Evolutionary conservation across 352 stramenopile genomes (phyloP), one percentile per base, ranked within the genome.

Genomic region (Phytophthora niederhauseri): DNA sequence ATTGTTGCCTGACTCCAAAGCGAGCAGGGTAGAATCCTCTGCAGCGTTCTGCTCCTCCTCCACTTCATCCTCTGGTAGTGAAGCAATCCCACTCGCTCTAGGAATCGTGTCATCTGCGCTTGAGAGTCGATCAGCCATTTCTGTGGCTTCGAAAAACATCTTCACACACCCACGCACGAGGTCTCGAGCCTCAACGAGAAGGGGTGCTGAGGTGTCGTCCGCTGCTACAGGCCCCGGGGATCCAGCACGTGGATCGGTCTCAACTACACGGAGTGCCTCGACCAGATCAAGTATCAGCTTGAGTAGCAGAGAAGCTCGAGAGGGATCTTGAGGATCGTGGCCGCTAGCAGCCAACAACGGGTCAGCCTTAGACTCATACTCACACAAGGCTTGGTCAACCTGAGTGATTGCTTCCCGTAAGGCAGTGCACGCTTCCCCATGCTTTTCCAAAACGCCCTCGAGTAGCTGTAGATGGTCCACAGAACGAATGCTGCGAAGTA

Each of bases 111-210:
- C 56, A 61, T 66, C 55, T 17, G 68, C 51, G 5, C 72, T 78
- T 38, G 83, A 89, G 5, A 90, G 57, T 17, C 80, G 78, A 66
- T 90, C 73, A 15, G 81, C 82, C 77, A 93, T 77, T 51, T 86
- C 71, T 2, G 80, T 89, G 28, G 82, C 85, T 53, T 91, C 77
- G 48, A 92, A 92, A 68, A 93, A 93, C 17, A 84, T 55, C 22
- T 79, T 77, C 15, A 89, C 75, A 26, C 82, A 90, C 36, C 59
- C 50, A 14, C 77, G 67, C n/a, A 89, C 67, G 28, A 91, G 61
- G 46, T 77, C 68, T 20, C 66, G 64, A 14, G 72, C 64, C n/a
- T 52, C 58, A 6, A 71, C 43, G 8, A 88, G 76, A 22, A 85
- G 38, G 55, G 70, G 66, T 4, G 31, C 46, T 6, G 30, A 20